phyloP scores from a whole-genome alignment of 2,329 filamentous ascomycete genomes.

The Hypoxylon sp. region DNA sequence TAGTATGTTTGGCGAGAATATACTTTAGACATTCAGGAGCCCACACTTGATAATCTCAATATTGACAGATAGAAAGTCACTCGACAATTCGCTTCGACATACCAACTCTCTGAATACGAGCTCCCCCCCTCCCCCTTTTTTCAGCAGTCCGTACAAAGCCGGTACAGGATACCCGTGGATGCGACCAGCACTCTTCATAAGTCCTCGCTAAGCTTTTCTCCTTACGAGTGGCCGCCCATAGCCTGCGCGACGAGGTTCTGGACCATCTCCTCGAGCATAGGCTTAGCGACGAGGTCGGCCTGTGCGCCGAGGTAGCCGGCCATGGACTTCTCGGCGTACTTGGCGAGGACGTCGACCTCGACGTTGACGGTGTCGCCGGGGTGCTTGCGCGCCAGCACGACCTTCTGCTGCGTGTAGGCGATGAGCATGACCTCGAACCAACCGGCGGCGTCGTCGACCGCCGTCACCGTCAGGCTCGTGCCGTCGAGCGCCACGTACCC shows the following conservation, averaged over 20 bases:
- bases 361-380: constrained; percentile 86
- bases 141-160: background rate
- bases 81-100: no score
- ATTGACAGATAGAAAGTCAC: background rate
- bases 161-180: background rate
- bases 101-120: no score
- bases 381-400: constrained; percentile 82
- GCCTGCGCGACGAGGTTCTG: constrained; percentile 77
- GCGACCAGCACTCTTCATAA: no score
- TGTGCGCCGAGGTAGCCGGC: constrained; percentile 74
- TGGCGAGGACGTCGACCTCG: constrained; percentile 88
- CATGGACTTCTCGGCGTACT: constrained; percentile 91
- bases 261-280: constrained; percentile 75
- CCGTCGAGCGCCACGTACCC: constrained; percentile 95
- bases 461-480: constrained; percentile 90
- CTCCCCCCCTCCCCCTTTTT: no score
- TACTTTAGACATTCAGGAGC: background rate
- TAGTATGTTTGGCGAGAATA: no score
- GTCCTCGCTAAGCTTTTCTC: background rate
- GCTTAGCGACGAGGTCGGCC: constrained; percentile 59
- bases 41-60: background rate
- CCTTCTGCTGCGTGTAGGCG: constrained; percentile 91
- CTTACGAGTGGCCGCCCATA: constrained; percentile 49
- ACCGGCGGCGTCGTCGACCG: constrained; percentile 78
- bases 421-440: constrained; percentile 99